Conservation (phyloP, 257 asterid species). For the Nyctanthes arbortristis region DNA sequence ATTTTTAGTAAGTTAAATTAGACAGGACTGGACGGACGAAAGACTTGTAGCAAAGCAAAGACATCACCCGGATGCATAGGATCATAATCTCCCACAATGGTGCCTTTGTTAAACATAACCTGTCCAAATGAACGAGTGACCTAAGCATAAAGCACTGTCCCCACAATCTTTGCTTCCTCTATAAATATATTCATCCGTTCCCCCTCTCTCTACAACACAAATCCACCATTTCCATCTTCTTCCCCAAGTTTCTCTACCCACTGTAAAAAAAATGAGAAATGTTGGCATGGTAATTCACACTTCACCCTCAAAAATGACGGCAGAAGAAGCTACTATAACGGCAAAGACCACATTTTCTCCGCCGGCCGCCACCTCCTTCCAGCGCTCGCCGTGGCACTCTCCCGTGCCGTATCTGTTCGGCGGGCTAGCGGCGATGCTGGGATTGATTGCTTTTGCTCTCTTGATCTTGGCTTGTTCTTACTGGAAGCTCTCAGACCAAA, state of each 20-base stretch:
- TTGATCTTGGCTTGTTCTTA: slow-evolving; percentile 68
- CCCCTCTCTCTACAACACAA: slow-evolving; percentile 27
- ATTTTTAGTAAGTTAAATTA: too few relatives aligned
- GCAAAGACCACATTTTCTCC: slow-evolving; percentile 53
- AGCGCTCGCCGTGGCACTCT: slow-evolving; percentile 65
- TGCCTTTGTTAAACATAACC: not conserved
- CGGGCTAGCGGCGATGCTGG: slow-evolving; percentile 65
- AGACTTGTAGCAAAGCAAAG: too few relatives aligned
- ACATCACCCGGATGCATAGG: slow-evolving; percentile 14
- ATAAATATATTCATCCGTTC: slow-evolving; percentile 33
- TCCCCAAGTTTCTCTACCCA: not conserved
- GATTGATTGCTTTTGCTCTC: slow-evolving; percentile 64
- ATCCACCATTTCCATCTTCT: slow-evolving; percentile 10
- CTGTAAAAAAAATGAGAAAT: slow-evolving; percentile 36
- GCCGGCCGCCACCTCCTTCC: slow-evolving; percentile 40
- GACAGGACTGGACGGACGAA: too few relatives aligned
- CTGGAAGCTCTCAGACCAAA: slow-evolving; percentile 47
- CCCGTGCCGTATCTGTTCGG: slow-evolving; percentile 72
- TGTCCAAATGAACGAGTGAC: slow-evolving; percentile 23
- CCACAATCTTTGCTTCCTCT: slow-evolving; percentile 1
- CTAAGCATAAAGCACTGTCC: slow-evolving; percentile 23
- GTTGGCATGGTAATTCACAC: slow-evolving; percentile 33
- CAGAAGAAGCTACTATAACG: slow-evolving; percentile 36
- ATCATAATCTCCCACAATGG: slow-evolving; percentile 9
- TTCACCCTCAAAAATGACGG: slow-evolving; percentile 29